Base-by-base conservation (phyloP, 2,329 filamentous ascomycete genomes). In the Stemphylium beticola region DNA sequence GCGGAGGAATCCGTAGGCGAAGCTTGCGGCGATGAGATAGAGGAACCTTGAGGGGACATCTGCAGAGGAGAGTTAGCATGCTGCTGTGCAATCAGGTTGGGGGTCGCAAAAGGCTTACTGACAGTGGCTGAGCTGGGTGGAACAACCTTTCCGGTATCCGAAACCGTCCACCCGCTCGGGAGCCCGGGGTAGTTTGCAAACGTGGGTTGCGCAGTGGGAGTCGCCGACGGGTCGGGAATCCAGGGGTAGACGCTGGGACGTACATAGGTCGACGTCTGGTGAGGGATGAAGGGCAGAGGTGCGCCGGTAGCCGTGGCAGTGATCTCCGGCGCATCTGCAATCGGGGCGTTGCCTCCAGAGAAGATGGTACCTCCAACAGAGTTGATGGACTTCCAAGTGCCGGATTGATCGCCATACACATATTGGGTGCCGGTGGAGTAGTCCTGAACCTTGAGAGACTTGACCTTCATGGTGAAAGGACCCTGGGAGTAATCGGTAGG, bases 361-460 rank as follows among this genome's bases (percentile, higher is more conserved):
- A 92, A 91, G 74, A 98, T 81, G 61, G 81, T 76, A 57, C 95
- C 95, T 61, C 87, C 92, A n/a, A 88, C 83, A 48, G 93, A 87
- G 65, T 85, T 77, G 75, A 99, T 98, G 43, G 90, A 93, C 62
- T 85, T 71, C 91, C 92, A 96, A 18, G 81, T 84, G 42, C 95
- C 95, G 42, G 84, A 88, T 33, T 82, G 85, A 73, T 95, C 90
- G 62, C 85, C 85, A 78, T 98, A 99, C 53, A 79, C 81, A 81
- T 99, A 99, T 60, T 89, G 81, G 15, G 84, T 88, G 49, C 95
- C 95, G 1, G 93, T 97, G 18, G 93, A 97, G 80, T 98, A 99
- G 79, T 99, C 95, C 46, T 87, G 88, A 37, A 96, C 85, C 49
- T 83, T 81, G 64, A 97, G 77, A 26, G 84, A 89, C 75, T 89